Evolutionary conservation across 352 stramenopile species (phyloP), one percentile per base, ranked within the genome.

Genomic region (Pythium angustatum): DNA sequence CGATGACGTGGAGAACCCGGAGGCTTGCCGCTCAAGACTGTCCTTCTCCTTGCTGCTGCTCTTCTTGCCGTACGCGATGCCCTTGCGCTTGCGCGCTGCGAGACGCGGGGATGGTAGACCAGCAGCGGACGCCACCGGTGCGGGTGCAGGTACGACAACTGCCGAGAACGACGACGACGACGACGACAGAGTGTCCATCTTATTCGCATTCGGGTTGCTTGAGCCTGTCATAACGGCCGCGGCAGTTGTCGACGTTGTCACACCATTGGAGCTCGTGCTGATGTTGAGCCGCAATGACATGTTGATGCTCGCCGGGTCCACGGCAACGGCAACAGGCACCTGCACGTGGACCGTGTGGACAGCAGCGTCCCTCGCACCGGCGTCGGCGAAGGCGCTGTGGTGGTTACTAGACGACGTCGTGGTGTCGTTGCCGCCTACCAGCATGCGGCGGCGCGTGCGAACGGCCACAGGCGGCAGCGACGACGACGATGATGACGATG

Each of bases 341-440:
- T 69, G 62, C 17, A 69, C 62, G 48, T 69, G 62, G 24, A 69
- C 52, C 28, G 62, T 69, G 62, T 69, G 62, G 54, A 64, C 62
- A 22, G 30, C 38, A 6, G n/a, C 50, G 38, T 34, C 6, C 22
- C 10, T 11, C 40, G 44, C 22, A 12, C 31, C 38, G 38, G 38
- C 38, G 38, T 44, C 38, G 38, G 15, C 15, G 38, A 44, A 19
- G 38, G 15, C 15, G 38, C 15, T 14, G 38, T n/a, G n/a, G n/a
- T n/a, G n/a, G n/a, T n/a, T n/a, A n/a, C 38, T 44, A 17, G 38
- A 44, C 11, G 49, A 34, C 38, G 33, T 19, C 11, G 24, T 21
- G 30, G n/a, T 40, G 34, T 21, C 33, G 52, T 31, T 24, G 43
- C 43, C 40, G 40, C 26, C 40, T 19, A 22, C 27, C 17, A 26